Percentiles rank a stretch among this genome's conserved stretches.
Conservation (phyloP, 441 rosid genomes). For the Omphalea diandra region DNA sequence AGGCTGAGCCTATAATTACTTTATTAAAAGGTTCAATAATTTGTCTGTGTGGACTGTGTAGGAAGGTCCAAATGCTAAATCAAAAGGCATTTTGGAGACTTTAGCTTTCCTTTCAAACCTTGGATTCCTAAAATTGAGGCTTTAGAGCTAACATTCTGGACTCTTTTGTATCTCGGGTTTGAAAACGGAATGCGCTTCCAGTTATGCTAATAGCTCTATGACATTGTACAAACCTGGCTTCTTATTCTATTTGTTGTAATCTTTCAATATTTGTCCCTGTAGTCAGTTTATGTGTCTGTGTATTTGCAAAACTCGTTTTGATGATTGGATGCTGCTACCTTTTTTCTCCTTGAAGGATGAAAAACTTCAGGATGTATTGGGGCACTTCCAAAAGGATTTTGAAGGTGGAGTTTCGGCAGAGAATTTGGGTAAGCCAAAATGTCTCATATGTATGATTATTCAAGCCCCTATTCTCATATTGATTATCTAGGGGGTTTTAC, state of each 20-base stretch:
- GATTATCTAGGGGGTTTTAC: conserved; percentile 27
- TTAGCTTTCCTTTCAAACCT: not conserved
- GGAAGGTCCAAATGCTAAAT: not conserved
- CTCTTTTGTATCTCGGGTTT: not conserved
- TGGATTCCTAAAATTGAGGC: not conserved
- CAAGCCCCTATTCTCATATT: conserved; percentile 31
- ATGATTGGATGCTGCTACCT: conserved; percentile 18
- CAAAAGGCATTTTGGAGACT: not conserved
- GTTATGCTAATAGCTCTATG: not conserved
- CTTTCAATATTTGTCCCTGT: conserved; percentile 1
- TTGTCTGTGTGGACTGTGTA: not conserved
- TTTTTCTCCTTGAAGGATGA: conserved; percentile 51
- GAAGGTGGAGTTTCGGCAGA: conserved; percentile 61
- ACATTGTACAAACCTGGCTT: not conserved
- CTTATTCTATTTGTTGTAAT: not conserved
- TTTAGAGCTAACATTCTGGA: not conserved
- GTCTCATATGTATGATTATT: conserved; percentile 33
- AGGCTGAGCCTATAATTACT: not conserved
- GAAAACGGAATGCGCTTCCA: conserved; percentile 14
- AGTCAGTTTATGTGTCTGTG: conserved; percentile 7
- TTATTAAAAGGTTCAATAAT: not conserved
- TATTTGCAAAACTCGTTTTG: conserved; percentile 10
- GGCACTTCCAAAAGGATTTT: conserved; percentile 73
- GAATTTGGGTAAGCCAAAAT: conserved; percentile 61
- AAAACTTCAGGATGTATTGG: conserved; percentile 66